Percentiles rank a stretch among this genome's conserved stretches.
These are phyloP conservation scores for Aciculosporium take DNA, from an alignment of 2,329 filamentous ascomycete genomes.

Conservation along the genomic window DNA sequence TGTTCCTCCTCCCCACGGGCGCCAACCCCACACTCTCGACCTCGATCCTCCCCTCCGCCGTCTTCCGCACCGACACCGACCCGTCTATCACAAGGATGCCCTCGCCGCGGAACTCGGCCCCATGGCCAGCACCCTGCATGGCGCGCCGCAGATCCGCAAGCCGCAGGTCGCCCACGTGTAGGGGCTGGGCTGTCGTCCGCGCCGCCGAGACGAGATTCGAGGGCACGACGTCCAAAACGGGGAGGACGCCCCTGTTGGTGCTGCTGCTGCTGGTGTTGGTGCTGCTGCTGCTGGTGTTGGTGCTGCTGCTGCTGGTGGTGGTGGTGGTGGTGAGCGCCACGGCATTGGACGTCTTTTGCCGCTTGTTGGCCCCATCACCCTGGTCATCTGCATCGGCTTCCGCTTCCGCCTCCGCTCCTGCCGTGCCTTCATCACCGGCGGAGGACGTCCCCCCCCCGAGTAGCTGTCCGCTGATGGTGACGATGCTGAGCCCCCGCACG, in stretches of 20 bases:
- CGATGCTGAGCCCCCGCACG: conserved; percentile 76
- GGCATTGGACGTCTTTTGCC: conserved; percentile 27
- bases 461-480: conserved; percentile 71
- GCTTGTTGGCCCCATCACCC: conserved; percentile 32
- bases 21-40: conserved; percentile 58
- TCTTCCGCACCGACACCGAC: conserved; percentile 77
- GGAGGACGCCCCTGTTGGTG: conserved; percentile 22
- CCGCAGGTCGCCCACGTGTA: conserved; percentile 87
- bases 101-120: conserved; percentile 84
- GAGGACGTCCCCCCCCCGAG: conserved; percentile 24
- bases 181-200: conserved; percentile 64
- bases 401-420: too few species aligned
- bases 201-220: conserved; percentile 53
- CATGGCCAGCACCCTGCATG: conserved; percentile 70
- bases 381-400: conserved; percentile 29
- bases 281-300: neutral
- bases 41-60: conserved; percentile 72
- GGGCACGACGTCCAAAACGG: conserved; percentile 41
- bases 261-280: neutral
- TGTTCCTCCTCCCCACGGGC: conserved; percentile 33
- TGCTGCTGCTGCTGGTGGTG: neutral
- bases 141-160: conserved; percentile 76
- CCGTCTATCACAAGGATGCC: conserved; percentile 84
- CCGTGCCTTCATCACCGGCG: too few species aligned
- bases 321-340: conserved; percentile 1